These are phyloP conservation scores for Mesostigma viride DNA, from an alignment of 139 green algal genomes.

Conservation along the genomic window DNA sequence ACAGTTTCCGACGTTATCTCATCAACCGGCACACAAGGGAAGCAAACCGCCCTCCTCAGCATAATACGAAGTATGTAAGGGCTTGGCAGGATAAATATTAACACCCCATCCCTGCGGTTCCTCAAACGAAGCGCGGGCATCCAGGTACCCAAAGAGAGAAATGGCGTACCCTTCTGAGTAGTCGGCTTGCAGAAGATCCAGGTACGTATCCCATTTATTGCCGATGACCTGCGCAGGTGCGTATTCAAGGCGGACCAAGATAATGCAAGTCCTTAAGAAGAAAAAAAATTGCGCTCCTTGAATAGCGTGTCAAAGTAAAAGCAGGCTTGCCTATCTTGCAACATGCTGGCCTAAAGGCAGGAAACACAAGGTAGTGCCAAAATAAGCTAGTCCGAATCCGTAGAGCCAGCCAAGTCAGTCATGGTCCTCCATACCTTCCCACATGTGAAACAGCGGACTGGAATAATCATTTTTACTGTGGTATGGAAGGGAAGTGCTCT, in stretches of 20 bases:
- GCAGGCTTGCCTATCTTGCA: background rate
- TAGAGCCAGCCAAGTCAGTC: background rate
- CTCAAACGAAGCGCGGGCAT: background rate
- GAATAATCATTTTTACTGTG: constrained; percentile 97
- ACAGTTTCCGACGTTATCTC: too few relatives aligned
- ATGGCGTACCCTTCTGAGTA: constrained; percentile 45
- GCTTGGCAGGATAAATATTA: too few relatives aligned
- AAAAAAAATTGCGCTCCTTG: background rate
- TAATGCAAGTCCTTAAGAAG: background rate
- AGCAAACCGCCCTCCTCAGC: too few relatives aligned
- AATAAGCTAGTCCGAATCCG: background rate
- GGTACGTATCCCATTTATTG: constrained; percentile 98
- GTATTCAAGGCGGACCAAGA: background rate
- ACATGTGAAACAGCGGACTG: constrained; percentile 95
- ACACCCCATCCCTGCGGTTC: too few relatives aligned
- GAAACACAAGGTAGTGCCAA: background rate
- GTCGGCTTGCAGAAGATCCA: constrained; percentile 87
- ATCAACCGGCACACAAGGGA: too few relatives aligned
- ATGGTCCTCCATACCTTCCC: constrained; percentile 68
- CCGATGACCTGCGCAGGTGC: constrained; percentile 72
- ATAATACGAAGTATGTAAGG: too few relatives aligned
- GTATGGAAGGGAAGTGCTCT: too few relatives aligned
- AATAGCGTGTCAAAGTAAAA: background rate
- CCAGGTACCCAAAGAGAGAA: too few relatives aligned
- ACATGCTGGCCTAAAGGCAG: background rate